Evolutionary conservation across 305 asterid genomes (phyloP), one percentile per base, ranked within the genome.

Genomic region (Caryopteris hybrid): DNA sequence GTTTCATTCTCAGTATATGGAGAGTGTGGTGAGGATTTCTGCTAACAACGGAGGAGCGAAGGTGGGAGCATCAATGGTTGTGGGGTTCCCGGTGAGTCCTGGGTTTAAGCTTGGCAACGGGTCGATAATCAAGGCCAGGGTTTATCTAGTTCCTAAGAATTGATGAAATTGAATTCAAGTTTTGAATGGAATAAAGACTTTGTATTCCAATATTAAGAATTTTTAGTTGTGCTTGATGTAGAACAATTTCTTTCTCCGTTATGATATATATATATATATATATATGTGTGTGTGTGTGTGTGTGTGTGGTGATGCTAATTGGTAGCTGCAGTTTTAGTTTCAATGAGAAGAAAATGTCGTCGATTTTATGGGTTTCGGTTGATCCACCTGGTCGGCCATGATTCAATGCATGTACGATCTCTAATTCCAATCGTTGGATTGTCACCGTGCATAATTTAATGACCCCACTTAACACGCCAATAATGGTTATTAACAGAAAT

Each of bases 101-200:
- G 98, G 96, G 47, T 92, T 92, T 69, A 92, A 90, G 91, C 85
- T 90, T 41, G 89, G 85, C 48, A 84, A 84, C 29, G 94, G 96
- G n/a, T 80, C 92, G 4, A 61, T 90, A 21, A 78, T 88, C 54
- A 92, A 86, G 80, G 91, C 95, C 20, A 76, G 97, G 78, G 96
- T 89, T 46, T 92, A 92, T 72, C 82, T 92, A 59, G 80, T 88
- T 51, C 81, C 96, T 27, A 82, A 75, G 75, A 77, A 68, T 12
- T 66, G 79, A 75, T 66, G 58, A 12, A 39, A 34, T 3, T 11
- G 31, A 22, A 25, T 46, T 67, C 8, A 10, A 50, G 71, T 14
- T 54, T 1, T 51, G 12, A 13, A 42, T 13, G 6, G 14, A 3
- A 11, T 42, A 68, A 11, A 39, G 31, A 29, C 17, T 12, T 54